These are phyloP conservation scores for Piper longum DNA, from an alignment of 164 flowering plant genomes.

Conservation along the genomic window DNA sequence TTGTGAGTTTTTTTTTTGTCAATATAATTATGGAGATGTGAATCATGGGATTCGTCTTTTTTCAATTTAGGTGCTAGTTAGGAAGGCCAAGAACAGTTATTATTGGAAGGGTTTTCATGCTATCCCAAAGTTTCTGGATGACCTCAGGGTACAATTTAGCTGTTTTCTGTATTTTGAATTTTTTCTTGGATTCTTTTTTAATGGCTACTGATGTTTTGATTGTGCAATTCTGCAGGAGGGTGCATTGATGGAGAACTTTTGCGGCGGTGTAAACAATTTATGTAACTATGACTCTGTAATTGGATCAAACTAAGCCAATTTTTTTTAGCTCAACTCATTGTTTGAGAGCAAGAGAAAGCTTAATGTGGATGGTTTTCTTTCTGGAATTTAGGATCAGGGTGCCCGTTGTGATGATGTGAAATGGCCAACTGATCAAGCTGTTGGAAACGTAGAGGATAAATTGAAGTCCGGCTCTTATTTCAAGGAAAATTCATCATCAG, in stretches of 20 bases:
- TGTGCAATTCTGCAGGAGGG: conserved; percentile 28
- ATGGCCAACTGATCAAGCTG: too few species aligned
- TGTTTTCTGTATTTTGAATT: not conserved
- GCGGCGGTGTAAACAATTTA: conserved; percentile 1
- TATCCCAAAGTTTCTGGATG: conserved; percentile 50
- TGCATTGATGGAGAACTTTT: conserved; percentile 28
- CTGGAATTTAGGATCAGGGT: too few species aligned
- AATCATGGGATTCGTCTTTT: not conserved
- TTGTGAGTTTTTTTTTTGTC: not conserved
- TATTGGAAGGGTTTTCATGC: conserved; percentile 78
- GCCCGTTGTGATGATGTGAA: too few species aligned
- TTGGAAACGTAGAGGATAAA: too few species aligned
- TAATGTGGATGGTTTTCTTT: too few species aligned
- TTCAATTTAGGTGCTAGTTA: conserved; percentile 45
- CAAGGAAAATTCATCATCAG: not conserved
- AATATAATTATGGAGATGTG: too few species aligned
- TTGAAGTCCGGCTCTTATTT: too few species aligned
- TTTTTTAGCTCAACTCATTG: too few species aligned
- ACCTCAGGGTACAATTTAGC: conserved; percentile 42
- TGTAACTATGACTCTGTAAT: conserved; percentile 27
- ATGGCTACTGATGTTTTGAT: too few species aligned
- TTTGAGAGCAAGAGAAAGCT: too few species aligned
- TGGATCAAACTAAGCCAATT: not conserved
- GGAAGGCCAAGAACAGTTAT: conserved; percentile 79
- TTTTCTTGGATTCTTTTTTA: not conserved